Evolutionary conservation across 495 filamentous ascomycete genomes (phyloP).

Genomic region (Aspergillus ellipticus): DNA sequence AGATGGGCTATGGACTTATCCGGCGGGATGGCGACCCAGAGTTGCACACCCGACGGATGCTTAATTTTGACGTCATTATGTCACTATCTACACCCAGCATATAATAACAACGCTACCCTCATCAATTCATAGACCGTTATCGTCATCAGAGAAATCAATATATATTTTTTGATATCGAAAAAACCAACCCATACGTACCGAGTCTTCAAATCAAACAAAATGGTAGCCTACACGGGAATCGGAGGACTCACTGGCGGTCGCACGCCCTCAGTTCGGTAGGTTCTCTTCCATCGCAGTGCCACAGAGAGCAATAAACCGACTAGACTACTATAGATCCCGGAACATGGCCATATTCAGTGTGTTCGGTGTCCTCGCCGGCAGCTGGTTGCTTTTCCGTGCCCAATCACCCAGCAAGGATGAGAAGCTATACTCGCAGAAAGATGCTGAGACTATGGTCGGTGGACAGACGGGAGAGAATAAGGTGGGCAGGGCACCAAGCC

Average conservation of each 20-base stretch:
- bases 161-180: no score
- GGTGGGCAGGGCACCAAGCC: not conserved
- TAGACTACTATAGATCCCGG: not conserved
- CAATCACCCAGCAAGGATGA: slow-evolving; percentile 3
- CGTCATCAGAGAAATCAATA: no score
- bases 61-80: not conserved
- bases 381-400: slow-evolving; percentile 2
- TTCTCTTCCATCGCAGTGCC: not conserved
- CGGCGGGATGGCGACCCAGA: not conserved
- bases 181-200: not conserved
- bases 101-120: no score
- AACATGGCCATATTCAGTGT: slow-evolving; percentile 2
- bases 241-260: not conserved
- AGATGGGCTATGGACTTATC: not conserved
- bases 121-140: no score
- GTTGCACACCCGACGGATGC: not conserved
- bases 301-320: not conserved
- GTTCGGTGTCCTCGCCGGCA: not conserved
- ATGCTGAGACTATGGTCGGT: not conserved
- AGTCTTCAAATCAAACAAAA: not conserved
- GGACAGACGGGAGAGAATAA: not conserved
- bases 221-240: not conserved
- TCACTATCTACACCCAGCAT: not conserved
- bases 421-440: not conserved
- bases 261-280: not conserved